A percentile compares a stretch with the other conserved stretches of the same genome.
These are phyloP conservation scores for Chrysosporium queenslandicum DNA, from an alignment of 2,329 filamentous ascomycete genomes.

Conservation along the genomic window DNA sequence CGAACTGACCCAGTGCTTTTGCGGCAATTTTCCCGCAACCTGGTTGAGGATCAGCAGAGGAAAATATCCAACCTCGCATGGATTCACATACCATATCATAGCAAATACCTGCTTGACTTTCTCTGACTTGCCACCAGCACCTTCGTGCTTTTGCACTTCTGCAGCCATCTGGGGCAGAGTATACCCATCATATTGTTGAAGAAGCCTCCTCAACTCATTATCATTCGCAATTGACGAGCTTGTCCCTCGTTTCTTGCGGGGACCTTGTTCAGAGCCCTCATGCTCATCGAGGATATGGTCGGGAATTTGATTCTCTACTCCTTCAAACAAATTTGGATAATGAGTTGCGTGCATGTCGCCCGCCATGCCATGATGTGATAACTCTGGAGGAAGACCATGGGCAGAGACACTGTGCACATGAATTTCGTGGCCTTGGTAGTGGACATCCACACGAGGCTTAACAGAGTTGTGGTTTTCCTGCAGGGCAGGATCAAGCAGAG, in stretches of 20 bases:
- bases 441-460: conserved; percentile 29
- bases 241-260: conserved; percentile 39
- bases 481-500: conserved; percentile 31
- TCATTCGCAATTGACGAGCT: conserved; percentile 41
- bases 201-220: conserved; percentile 39
- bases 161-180: conserved; percentile 39
- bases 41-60: conserved; percentile 19
- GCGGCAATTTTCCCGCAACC: conserved; percentile 40
- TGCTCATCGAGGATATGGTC: conserved; percentile 34
- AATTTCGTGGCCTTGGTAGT: conserved; percentile 30
- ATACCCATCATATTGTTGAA: conserved; percentile 40
- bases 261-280: conserved; percentile 36
- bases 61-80: background rate
- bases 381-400: conserved; percentile 29
- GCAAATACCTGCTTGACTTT: conserved; percentile 45
- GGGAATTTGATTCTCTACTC: conserved; percentile 35
- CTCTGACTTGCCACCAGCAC: conserved; percentile 41
- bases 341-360: conserved; percentile 27
- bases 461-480: conserved; percentile 30
- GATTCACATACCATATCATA: conserved; percentile 40
- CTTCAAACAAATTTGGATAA: conserved; percentile 35
- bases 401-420: conserved; percentile 29
- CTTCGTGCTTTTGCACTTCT: conserved; percentile 42
- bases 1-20: conserved; percentile 60
- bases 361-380: conserved; percentile 27